Evolutionary conservation across 2,329 filamentous ascomycete genomes (phyloP), one percentile per base, ranked within the genome.

Genomic region (Fusarium zealandicum): DNA sequence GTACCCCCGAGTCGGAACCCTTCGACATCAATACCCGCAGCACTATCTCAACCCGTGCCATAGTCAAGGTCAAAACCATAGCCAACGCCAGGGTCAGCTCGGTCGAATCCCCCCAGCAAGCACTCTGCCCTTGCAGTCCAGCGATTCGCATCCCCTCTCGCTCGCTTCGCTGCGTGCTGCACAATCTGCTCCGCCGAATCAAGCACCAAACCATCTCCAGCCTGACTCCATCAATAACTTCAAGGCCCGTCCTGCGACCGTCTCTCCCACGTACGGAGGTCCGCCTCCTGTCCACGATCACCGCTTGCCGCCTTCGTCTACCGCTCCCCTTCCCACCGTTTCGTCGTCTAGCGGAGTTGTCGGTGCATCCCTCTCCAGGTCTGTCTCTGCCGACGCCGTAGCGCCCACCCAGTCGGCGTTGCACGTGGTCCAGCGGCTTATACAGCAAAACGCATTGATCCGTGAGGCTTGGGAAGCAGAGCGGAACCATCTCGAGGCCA

Each of bases 391-490:
- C 25, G 70, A 72, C 57, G 64, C 68, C 31, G 65, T 65, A 12
- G 63, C 62, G 6, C 67, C 73, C 22, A 69, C 70, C 17, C 70
- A 67, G 41, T 66, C 70, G 13, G 70, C 73, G 2, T 56, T 65
- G 20, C 71, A 74, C 33, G 71, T 76, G 22, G 71, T 79, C 22
- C 75, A 73, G 32, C 74, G 74, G 5, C 69, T 79, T 11, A 64
- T 75, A 18, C 73, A 76, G 54, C 78, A 80, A 59, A 78, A 78
- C 58, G 64, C 69, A 27, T 63, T 73, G 22, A 78, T 78, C 33
- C 72, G 77, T 18, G 79, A 81, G 52, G 79, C 77, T 16, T 82
- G 80, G 80, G 79, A 81, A 62, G 78, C 78, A 9, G 81, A 84
- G 65, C 77, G 81, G 28, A 78, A 76, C 42, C 77, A 82, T 50